Conservation (phyloP, 176 grass and related monocot genomes). For the Pontederia crassipes region DNA sequence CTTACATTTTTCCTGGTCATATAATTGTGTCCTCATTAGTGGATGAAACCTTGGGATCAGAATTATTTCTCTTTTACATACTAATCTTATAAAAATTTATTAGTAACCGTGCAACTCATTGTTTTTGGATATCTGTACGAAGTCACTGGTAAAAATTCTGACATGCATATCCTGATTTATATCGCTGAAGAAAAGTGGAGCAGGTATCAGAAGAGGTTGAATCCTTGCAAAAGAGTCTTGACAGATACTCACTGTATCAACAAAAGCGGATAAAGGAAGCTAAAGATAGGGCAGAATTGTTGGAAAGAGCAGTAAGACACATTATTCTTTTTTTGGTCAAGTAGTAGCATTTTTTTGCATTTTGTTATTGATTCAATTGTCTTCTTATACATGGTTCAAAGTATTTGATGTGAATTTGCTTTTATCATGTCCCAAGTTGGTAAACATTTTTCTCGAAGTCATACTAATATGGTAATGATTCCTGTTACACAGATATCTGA, state of each 20-base stretch:
- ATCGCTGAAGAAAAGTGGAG: constrained; percentile 78
- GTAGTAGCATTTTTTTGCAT: background rate
- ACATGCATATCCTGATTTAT: background rate
- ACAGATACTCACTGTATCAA: constrained; percentile 61
- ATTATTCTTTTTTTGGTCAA: background rate
- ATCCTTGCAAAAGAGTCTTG: constrained; percentile 68
- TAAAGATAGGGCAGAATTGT: constrained; percentile 72
- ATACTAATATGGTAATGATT: too few species aligned
- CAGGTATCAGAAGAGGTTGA: constrained; percentile 73
- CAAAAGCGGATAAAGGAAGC: constrained; percentile 69
- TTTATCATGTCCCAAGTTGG: too few species aligned
- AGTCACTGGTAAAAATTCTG: background rate
- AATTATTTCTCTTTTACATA: background rate
- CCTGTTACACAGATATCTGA: too few species aligned
- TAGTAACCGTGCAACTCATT: background rate
- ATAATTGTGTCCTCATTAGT: too few species aligned
- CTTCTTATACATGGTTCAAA: background rate
- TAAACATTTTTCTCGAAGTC: too few species aligned
- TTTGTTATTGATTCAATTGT: background rate
- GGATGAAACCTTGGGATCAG: too few species aligned
- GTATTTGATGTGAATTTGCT: too few species aligned
- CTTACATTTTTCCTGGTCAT: too few species aligned
- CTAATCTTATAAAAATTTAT: background rate
- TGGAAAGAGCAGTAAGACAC: constrained; percentile 69
- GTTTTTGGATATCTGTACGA: too few species aligned